Conservation (phyloP, 768 basidiomycete species). For the Lepiota subincarnata region DNA sequence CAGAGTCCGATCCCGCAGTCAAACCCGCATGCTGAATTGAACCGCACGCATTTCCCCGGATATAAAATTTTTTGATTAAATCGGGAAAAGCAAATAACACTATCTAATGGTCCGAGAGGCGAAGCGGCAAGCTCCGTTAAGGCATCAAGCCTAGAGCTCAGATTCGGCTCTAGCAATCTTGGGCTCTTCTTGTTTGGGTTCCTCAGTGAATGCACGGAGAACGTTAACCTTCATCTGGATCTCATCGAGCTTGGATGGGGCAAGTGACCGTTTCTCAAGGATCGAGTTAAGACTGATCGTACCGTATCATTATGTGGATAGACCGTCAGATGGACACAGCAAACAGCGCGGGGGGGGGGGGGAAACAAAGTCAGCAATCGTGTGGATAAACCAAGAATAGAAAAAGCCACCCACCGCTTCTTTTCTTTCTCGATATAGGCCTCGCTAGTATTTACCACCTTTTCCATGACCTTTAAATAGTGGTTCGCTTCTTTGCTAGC, state of each 20-base stretch:
- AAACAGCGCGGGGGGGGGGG: neutral
- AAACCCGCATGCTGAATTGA: too few relatives aligned
- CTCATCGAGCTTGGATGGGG: conserved; percentile 83
- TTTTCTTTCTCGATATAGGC: conserved; percentile 84
- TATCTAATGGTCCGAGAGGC: neutral
- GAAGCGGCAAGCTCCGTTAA: neutral
- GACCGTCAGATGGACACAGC: too few relatives aligned
- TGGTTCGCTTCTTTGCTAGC: conserved; percentile 58
- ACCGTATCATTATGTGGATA: neutral
- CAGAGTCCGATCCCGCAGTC: too few relatives aligned
- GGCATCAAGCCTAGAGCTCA: conserved; percentile 36
- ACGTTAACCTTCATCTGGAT: conserved; percentile 91
- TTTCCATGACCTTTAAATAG: conserved; percentile 90
- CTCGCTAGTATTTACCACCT: conserved; percentile 65
- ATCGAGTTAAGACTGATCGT: conserved; percentile 65
- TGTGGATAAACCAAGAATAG: conserved; percentile 12
- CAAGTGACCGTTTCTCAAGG: conserved; percentile 72
- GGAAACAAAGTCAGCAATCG: conserved; percentile 3
- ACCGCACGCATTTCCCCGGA: too few relatives aligned
- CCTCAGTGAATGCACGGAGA: conserved; percentile 54
- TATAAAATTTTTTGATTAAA: too few relatives aligned
- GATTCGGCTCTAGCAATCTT: conserved; percentile 33
- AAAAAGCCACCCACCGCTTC: conserved; percentile 52
- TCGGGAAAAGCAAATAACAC: too few relatives aligned
- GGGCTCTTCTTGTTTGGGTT: conserved; percentile 33